Conservation (phyloP, 371 early-diverging fungal genomes). For the Mortierella sp. region DNA sequence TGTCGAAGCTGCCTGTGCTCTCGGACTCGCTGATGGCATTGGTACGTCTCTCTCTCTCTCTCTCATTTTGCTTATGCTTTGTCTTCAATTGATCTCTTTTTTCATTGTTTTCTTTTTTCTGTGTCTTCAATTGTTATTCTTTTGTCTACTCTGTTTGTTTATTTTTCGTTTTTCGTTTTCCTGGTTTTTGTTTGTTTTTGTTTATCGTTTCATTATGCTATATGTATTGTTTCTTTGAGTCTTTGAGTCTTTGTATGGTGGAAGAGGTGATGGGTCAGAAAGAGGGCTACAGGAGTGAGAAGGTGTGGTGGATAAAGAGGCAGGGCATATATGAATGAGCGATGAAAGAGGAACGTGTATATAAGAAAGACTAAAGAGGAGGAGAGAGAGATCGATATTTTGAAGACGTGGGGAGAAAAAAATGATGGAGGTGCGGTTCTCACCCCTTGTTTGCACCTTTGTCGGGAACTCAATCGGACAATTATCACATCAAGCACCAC, state of each 20-base stretch:
- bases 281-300: too few species aligned
- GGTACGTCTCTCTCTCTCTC: constrained; percentile 69
- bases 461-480: background rate
- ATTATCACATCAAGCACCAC: background rate
- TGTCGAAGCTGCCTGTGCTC: constrained; percentile 96
- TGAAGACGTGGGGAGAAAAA: background rate
- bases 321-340: too few species aligned
- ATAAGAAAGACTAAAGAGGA: too few species aligned
- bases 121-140: background rate
- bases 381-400: background rate
- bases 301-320: too few species aligned
- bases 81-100: background rate
- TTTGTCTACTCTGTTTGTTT: background rate
- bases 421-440: background rate
- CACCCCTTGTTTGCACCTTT: background rate
- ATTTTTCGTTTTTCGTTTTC: too few species aligned
- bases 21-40: constrained; percentile 97
- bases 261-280: too few species aligned
- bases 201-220: too few species aligned
- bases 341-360: too few species aligned
- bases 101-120: background rate
- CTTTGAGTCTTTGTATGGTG: too few species aligned
- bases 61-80: background rate
- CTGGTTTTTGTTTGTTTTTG: too few species aligned
- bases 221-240: too few species aligned